Evolutionary conservation across 768 basidiomycete species (phyloP).

Genomic region (Boletus sensibilis): DNA sequence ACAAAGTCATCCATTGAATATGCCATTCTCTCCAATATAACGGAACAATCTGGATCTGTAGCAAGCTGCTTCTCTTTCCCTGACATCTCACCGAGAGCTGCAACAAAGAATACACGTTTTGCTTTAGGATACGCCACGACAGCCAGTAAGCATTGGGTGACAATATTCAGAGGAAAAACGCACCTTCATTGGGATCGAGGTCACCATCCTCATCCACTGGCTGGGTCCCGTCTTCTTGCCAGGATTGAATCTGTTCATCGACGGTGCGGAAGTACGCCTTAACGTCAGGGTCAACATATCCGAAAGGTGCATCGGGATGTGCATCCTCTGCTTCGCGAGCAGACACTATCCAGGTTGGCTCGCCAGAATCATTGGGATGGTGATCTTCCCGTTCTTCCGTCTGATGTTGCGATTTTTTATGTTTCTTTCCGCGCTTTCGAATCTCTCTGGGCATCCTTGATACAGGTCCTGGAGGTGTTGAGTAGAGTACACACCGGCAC

Average conservation of each 20-base stretch:
- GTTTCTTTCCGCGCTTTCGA: constrained; percentile 74
- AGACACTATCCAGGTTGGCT: constrained; percentile 72
- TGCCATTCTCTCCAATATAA: constrained; percentile 84
- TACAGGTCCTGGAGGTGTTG: neutral
- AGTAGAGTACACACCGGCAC: too few relatives aligned
- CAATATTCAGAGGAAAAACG: constrained; percentile 15
- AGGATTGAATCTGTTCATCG: constrained; percentile 82
- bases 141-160: neutral
- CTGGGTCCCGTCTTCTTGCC: constrained; percentile 56
- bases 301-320: constrained; percentile 79
- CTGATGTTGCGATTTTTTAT: constrained; percentile 48
- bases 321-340: constrained; percentile 38
- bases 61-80: constrained; percentile 88
- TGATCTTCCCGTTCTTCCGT: constrained; percentile 4
- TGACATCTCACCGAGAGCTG: constrained; percentile 80
- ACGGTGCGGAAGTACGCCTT: constrained; percentile 93
- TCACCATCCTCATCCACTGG: constrained; percentile 47
- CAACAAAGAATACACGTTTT: constrained; percentile 71
- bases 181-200: constrained; percentile 71
- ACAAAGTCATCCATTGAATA: constrained; percentile 97
- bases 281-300: constrained; percentile 83
- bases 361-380: constrained; percentile 26
- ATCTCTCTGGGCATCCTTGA: constrained; percentile 67
- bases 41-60: constrained; percentile 92
- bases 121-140: constrained; percentile 41